Percentiles rank a stretch among this genome's conserved stretches.
Conservation (phyloP, 2,329 filamentous ascomycete genomes). For the Lasiodiplodia theobromae region DNA sequence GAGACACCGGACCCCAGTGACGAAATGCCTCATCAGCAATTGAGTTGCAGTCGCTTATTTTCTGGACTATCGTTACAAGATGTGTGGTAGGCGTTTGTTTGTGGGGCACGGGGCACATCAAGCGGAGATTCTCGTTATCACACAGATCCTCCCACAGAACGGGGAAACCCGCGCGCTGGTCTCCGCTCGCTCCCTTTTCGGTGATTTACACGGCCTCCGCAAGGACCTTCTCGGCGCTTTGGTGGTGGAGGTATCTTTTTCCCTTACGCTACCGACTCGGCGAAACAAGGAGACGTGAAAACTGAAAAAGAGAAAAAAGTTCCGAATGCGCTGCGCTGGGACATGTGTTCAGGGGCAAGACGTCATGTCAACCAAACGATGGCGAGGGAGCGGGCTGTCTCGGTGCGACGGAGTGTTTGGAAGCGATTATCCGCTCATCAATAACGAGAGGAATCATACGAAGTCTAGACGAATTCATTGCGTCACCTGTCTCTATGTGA, state of each 20-base stretch:
- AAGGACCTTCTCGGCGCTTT: neutral
- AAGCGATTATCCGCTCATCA: neutral
- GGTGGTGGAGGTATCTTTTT: neutral
- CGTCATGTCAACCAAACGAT: neutral
- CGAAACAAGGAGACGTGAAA: neutral
- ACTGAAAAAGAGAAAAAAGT: neutral
- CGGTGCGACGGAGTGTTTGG: neutral
- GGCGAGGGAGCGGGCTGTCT: too few species aligned
- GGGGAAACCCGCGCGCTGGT: neutral
- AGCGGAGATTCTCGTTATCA: neutral
- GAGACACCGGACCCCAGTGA: neutral
- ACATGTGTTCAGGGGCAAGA: neutral
- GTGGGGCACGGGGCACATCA: neutral
- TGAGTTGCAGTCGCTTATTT: neutral
- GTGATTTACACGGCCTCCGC: conserved; percentile 1
- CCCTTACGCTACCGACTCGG: neutral
- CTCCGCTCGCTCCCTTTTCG: neutral
- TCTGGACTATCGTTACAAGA: neutral
- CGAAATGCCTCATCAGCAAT: neutral
- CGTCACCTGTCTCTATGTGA: neutral
- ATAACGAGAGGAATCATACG: neutral
- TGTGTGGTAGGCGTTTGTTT: neutral
- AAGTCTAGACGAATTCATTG: neutral
- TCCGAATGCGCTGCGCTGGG: neutral
- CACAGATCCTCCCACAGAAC: neutral